These are phyloP conservation scores for Lentinula detonsa DNA, from an alignment of 768 basidiomycete species.

Conservation along the genomic window DNA sequence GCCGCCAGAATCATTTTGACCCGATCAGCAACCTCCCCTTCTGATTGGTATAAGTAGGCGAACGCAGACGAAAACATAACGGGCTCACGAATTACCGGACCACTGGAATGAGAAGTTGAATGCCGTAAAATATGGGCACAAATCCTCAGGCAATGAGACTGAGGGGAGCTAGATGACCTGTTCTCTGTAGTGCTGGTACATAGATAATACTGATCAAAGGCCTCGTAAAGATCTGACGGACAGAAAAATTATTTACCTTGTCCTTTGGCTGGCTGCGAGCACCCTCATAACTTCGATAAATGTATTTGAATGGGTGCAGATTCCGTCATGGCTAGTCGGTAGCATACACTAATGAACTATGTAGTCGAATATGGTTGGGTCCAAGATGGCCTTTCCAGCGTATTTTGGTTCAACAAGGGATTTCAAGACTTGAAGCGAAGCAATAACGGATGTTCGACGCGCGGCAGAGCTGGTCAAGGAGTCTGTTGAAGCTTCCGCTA, in stretches of 20 bases:
- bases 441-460: slow-evolving; percentile 43
- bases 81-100: slow-evolving; percentile 45
- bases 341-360: slow-evolving; percentile 71
- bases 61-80: neutral
- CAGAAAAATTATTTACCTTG: neutral
- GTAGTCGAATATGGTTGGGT: slow-evolving; percentile 83
- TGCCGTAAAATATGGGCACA: slow-evolving; percentile 78
- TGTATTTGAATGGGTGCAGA: slow-evolving; percentile 63
- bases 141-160: slow-evolving; percentile 73
- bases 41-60: slow-evolving; percentile 21
- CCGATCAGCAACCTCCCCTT: slow-evolving; percentile 49
- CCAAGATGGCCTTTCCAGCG: slow-evolving; percentile 46
- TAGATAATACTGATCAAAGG: neutral
- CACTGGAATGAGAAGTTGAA: slow-evolving; percentile 51
- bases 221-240: neutral
- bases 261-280: slow-evolving; percentile 43
- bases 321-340: slow-evolving; percentile 88
- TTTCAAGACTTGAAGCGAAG: slow-evolving; percentile 72
- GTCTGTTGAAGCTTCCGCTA: slow-evolving; percentile 62
- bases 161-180: slow-evolving; percentile 37
- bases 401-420: slow-evolving; percentile 77
- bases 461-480: slow-evolving; percentile 34
- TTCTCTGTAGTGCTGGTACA: slow-evolving; percentile 24
- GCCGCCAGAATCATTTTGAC: slow-evolving; percentile 58
- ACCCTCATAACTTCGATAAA: slow-evolving; percentile 63